phyloP scores from a whole-genome alignment of 257 asterid species.

The Apocynum venetum region DNA sequence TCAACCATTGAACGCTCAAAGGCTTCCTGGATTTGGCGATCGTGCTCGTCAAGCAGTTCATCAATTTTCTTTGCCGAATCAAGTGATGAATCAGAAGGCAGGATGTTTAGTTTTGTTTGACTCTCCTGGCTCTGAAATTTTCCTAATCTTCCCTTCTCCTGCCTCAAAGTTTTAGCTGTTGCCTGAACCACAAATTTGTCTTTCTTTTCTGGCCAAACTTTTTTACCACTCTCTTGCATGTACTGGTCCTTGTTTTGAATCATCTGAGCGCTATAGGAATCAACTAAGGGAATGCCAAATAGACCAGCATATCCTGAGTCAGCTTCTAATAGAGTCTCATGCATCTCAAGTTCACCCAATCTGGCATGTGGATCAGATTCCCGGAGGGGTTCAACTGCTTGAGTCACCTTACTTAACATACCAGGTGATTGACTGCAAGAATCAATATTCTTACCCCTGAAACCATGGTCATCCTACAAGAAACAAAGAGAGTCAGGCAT shows the following conservation, averaged over 20 bases:
- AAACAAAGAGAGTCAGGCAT: neutral
- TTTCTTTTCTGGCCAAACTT: neutral
- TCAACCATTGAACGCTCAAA: neutral
- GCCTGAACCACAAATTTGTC: neutral
- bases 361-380: neutral
- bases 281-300: neutral
- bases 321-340: neutral
- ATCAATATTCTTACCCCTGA: neutral
- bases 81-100: neutral
- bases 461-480: neutral
- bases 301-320: neutral
- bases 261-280: neutral
- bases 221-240: neutral
- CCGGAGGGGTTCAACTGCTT: conserved; percentile 1
- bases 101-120: neutral
- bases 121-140: neutral
- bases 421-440: neutral
- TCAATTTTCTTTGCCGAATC: conserved; percentile 3
- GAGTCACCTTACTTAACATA: neutral
- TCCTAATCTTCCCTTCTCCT: neutral
- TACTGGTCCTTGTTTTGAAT: neutral
- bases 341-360: neutral
- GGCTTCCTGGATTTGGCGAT: conserved; percentile 20
- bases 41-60: conserved; percentile 11
- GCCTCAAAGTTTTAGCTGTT: neutral